Evolutionary conservation across 805 yeast species (phyloP).

Genomic region (Candida arabinofermentans): DNA sequence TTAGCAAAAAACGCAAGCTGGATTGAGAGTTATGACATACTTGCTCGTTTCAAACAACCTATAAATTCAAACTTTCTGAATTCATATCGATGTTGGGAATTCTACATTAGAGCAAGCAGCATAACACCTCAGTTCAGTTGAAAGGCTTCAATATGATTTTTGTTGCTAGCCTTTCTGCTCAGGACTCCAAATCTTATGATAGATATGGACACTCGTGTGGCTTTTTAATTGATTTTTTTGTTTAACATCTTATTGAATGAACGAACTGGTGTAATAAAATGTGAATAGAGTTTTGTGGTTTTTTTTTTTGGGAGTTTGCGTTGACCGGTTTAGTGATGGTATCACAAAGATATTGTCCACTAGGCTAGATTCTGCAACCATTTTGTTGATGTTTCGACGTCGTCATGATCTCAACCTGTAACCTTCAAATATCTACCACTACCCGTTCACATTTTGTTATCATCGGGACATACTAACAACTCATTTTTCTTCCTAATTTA

Average conservation of each 20-base stretch:
- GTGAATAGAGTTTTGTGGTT: background rate
- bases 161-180: conserved; percentile 29
- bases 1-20: conserved; percentile 27
- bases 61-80: conserved; percentile 4
- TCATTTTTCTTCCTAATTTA: conserved; percentile 16
- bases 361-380: no score
- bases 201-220: conserved; percentile 44
- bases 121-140: conserved; percentile 20
- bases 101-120: conserved; percentile 1
- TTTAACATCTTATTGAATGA: conserved; percentile 2
- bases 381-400: background rate
- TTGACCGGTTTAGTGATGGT: conserved; percentile 3
- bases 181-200: conserved; percentile 35
- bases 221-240: conserved; percentile 32
- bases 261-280: conserved; percentile 19
- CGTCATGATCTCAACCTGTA: background rate
- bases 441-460: conserved; percentile 8
- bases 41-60: conserved; percentile 11
- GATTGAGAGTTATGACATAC: conserved; percentile 30
- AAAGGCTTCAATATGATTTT: background rate
- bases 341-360: no score
- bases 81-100: conserved; percentile 8
- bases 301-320: conserved; percentile 30
- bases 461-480: conserved; percentile 26
- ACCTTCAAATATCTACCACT: conserved; percentile 21